Base-by-base conservation (phyloP, 192 early-diverging fungal genomes). In the Coemansia sp. region DNA sequence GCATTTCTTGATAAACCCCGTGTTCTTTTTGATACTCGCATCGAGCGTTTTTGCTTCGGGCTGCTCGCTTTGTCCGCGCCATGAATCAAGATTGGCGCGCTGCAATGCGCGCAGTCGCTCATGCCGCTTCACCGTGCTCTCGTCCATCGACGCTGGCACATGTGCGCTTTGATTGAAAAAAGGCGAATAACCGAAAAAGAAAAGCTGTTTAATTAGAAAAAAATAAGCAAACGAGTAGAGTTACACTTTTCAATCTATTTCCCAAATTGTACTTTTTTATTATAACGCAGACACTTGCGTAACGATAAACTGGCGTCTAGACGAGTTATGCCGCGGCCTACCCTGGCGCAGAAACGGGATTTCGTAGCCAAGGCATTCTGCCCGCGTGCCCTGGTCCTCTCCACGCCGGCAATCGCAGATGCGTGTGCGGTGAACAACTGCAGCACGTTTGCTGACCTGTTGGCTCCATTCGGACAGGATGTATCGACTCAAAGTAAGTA, bases 1-100 rank as follows among this genome's bases (percentile, higher is more conserved):
- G 86, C 83, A 98, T 64, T 95, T 96, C 70, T 93, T 93, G 60
- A 97, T 92, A 70, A 99, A 98, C 14, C 89, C 87, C 5, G 92
- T 94, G 77, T 97, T 97, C 84, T 97, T 97, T 72, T 98, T 99
- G 52, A 99, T 93, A 77, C 92, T 96, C 57, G 92, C 90, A 67
- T 99, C 97, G 17, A 98, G 62, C 15, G 57, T 41, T 48, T 50
- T 54, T 21, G 72, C 29, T 25, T 72, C 70, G n/a, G 70, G 57
- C 35, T 29, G 62, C 14, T 61, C 57, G 6, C 37, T 54, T 21
- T 52, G 64, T n/a, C 65, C 68, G 52, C 64, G 43, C 76, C 76
- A 79, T 37, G 76, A 70, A 39, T 60, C 64, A 7, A 73, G 54
- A 58, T 79, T 79, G 51, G 57, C 61, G 59, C 67, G 76, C 62